Base-by-base conservation (phyloP, 495 filamentous ascomycete genomes). In the Articulospora tetracladia region DNA sequence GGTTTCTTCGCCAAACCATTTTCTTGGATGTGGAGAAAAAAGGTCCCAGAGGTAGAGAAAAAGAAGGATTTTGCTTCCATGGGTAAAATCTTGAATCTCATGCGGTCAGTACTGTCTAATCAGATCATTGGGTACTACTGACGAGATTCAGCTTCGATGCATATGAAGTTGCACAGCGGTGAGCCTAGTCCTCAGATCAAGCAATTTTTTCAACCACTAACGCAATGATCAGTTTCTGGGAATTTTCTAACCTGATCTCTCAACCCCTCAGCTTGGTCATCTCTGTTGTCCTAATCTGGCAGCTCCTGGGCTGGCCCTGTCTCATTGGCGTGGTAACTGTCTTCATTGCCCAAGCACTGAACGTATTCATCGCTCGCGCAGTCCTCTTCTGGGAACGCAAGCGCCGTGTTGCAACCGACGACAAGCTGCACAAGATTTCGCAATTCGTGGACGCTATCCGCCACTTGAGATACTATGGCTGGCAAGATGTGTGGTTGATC, bases 381-480 rank as follows among this genome's bases (percentile, higher is more conserved):
- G 70, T 90, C 24, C 73, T 91, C 12, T 73, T 73, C 28, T 83
- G 85, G 69, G 90, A 93, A 67, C 76, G 76, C 54, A 76, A 74
- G 2, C 88, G 87, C 13, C 78, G 90, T 68, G 68, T 74, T 0
- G 84, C 85, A 1, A 90, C 90, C 1, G 91, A 95, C 71, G 69
- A 68, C 17, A 86, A 89, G 61, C 79, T 92, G 11, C 87, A 93
- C 66, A 83, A 84, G 8, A 86, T 85, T 12, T 85, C 86, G 20
- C 89, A 95, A 69, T 90, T 92, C 58, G 86, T 93, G 47, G 89
- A 92, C 68, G 83, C 88, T 2, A 91, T 93, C 36, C 83, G 91
- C n/a, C 90, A 92, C 65, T 76, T 95, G 22, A 83, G 91, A 13
- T 95, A 88, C 86, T 93, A 95, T 67, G 89, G 86, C 30, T 95